Evolutionary conservation across 1,284 basidiomycete genomes (phyloP).

Genomic region (Gymnopus androsaceus): DNA sequence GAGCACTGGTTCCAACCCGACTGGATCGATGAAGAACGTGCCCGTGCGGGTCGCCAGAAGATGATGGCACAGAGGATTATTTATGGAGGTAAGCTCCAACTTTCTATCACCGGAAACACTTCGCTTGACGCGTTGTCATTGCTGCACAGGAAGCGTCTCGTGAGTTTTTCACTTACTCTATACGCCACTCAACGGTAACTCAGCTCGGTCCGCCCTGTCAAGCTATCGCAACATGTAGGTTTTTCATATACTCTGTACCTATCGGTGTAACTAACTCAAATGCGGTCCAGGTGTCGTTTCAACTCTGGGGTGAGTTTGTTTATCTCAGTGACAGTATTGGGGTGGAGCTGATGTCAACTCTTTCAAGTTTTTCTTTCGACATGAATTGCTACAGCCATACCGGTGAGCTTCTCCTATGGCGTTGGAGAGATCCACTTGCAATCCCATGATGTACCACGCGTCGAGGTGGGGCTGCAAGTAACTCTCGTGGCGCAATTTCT

Average conservation of each 20-base stretch:
- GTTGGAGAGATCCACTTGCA: background rate
- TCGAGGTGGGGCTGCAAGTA: background rate
- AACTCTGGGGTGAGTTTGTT: conserved; percentile 70
- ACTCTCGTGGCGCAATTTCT: conserved; percentile 1
- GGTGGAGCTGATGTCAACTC: conserved; percentile 11
- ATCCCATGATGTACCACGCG: background rate
- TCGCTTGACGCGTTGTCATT: background rate
- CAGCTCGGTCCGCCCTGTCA: conserved; percentile 11
- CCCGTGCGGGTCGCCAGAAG: conserved; percentile 59
- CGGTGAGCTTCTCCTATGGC: conserved; percentile 31
- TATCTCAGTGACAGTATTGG: conserved; percentile 1
- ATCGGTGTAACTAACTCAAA: too few species aligned
- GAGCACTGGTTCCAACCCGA: conserved; percentile 83
- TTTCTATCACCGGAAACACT: conserved; percentile 4
- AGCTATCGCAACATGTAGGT: conserved; percentile 78
- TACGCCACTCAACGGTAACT: background rate
- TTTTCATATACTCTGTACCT: too few species aligned
- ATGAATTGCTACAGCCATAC: conserved; percentile 69
- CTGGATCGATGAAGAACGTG: conserved; percentile 77
- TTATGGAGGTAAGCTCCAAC: conserved; percentile 54
- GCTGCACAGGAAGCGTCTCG: conserved; percentile 49
- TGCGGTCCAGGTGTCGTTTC: too few species aligned
- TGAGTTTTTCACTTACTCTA: conserved; percentile 32
- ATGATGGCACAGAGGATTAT: conserved; percentile 69
- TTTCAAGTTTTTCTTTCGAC: conserved; percentile 73